phyloP scores from a whole-genome alignment of 345 rosid genomes.

The Microthlaspi erraticum region DNA sequence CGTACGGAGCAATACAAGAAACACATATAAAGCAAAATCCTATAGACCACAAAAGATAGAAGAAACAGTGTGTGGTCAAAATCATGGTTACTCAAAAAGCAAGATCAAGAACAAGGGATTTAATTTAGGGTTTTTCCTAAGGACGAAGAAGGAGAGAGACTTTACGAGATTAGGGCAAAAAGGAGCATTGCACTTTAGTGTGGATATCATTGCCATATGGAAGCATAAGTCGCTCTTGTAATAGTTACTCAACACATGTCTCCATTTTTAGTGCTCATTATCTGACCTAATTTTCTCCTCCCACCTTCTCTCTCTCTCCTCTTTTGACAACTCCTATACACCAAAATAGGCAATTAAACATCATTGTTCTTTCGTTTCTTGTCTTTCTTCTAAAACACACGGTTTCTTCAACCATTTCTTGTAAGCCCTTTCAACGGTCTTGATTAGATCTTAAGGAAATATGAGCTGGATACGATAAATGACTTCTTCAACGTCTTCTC shows the following conservation, averaged over 20 bases:
- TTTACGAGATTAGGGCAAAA: slow-evolving; percentile 45
- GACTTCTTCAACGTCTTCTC: slow-evolving; percentile 26
- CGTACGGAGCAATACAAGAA: slow-evolving; percentile 43
- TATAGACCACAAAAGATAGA: slow-evolving; percentile 41
- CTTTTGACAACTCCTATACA: slow-evolving; percentile 38
- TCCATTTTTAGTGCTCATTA: slow-evolving; percentile 41
- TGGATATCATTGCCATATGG: slow-evolving; percentile 36
- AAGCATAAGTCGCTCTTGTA: slow-evolving; percentile 51
- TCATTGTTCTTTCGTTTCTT: slow-evolving; percentile 41
- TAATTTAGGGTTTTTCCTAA: slow-evolving; percentile 44
- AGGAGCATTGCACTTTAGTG: slow-evolving; percentile 35
- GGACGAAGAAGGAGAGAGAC: slow-evolving; percentile 43
- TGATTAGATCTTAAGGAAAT: slow-evolving; percentile 34
- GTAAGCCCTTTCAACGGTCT: slow-evolving; percentile 33
- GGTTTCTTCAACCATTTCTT: slow-evolving; percentile 26
- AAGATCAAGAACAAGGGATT: slow-evolving; percentile 39
- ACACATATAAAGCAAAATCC: slow-evolving; percentile 46
- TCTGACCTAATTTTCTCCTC: slow-evolving; percentile 32
- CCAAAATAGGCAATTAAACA: slow-evolving; percentile 40
- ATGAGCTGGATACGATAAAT: slow-evolving; percentile 42
- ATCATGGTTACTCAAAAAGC: slow-evolving; percentile 45
- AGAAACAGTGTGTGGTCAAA: slow-evolving; percentile 46
- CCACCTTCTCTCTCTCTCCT: slow-evolving; percentile 25
- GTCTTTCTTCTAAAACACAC: slow-evolving; percentile 39
- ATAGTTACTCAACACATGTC: slow-evolving; percentile 49